Base-by-base conservation (phyloP, 306 rosid genomes). In the Canavalia ensiformis region DNA sequence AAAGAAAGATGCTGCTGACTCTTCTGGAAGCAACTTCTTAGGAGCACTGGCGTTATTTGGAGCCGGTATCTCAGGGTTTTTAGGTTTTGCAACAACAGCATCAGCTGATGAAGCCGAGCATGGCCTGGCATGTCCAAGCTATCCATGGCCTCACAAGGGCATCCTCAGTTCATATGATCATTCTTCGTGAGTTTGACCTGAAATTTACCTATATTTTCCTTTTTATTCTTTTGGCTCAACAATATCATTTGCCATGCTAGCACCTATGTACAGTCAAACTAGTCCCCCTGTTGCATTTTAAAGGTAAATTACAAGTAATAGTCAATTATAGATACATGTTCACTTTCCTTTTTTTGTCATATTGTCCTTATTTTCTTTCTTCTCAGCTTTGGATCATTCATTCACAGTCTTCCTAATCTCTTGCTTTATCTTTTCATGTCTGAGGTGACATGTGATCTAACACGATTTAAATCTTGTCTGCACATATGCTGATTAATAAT, bases 141-240 rank as follows among this genome's bases (percentile, higher is more conserved):
- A 93, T 89, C 99, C 99, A 44, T 96, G 99, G 99, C 99, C 99
- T 78, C 99, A 96, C 83, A 25, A 84, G 68, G 99, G 99, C 72
- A 96, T 96, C 67, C 95, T 96, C 55, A 96, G 99, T 80, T 96
- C 99, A 83, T 96, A 96, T 62, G 99, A 96, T 72, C 99, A 93
- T 81, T 94, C 94, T 83, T 92, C 99, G 98, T 93, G 70, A 88
- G 99, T 90, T 82, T 56, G 42, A 35, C 62, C 51, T 39, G 28
- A 77, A 45, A 52, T 62, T 71, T 51, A 33, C 1, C 37, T 45
- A 56, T 28, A 52, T 8, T 33, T 51, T 33, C 35, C 41, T 60
- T 41, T 83, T 10, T 29, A 3, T 47, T 6, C 8, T 30, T 73
- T 13, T 65, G 18, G 28, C 41, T n/a, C 45, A 49, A 55, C n/a